A percentile compares a stretch with the other conserved stretches of the same genome.
Evolutionary conservation across 1,139 yeast species (phyloP).

Genomic region (Geotrichum reessii): DNA sequence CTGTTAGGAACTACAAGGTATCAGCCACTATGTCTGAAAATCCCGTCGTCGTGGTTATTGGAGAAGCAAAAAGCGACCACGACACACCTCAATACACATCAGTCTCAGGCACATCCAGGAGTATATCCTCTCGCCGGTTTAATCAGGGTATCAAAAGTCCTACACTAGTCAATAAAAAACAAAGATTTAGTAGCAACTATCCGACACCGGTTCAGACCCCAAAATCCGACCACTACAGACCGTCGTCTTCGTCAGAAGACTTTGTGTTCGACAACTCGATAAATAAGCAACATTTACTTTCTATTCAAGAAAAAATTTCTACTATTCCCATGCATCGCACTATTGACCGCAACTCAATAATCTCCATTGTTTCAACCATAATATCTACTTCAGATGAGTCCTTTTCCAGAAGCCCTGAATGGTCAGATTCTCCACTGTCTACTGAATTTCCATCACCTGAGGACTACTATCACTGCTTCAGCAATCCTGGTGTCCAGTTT

Average conservation of each 20-base stretch:
- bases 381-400: not conserved
- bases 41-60: not conserved
- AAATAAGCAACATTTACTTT: not conserved
- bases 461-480: not conserved
- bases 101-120: not conserved
- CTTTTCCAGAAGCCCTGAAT: conserved; percentile 5
- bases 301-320: not conserved
- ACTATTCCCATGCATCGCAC: not conserved
- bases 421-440: conserved; percentile 11
- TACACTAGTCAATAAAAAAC: not conserved
- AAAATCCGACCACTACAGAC: not conserved
- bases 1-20: not conserved
- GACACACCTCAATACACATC: not conserved
- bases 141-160: not conserved
- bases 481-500: not conserved
- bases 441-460: not conserved
- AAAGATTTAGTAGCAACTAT: not conserved
- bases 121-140: not conserved
- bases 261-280: not conserved
- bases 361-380: not conserved
- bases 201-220: not conserved
- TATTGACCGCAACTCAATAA: not conserved
- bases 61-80: not conserved
- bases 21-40: not conserved
- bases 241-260: not conserved